Percentiles rank a stretch among this genome's conserved stretches.
Evolutionary conservation across 2,329 filamentous ascomycete species (phyloP).

Genomic region (Colletotrichum zoysiae): DNA sequence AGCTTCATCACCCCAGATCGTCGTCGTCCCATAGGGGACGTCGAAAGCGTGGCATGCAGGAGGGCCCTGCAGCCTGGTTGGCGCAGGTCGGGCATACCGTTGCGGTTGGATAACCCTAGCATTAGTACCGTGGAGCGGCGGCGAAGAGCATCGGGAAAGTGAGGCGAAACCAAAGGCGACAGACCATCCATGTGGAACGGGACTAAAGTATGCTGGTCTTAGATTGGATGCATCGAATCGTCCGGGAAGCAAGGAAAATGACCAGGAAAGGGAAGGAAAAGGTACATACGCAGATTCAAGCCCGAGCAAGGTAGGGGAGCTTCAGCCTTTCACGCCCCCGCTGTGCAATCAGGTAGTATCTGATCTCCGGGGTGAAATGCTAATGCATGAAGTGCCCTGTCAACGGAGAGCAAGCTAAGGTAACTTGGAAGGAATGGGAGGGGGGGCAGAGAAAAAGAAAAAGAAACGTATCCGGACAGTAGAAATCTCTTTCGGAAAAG

Average conservation of each 20-base stretch:
- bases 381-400: conserved; percentile 4
- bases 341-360: not conserved
- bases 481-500: not conserved
- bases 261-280: not conserved
- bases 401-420: not conserved
- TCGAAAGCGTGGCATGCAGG: not conserved
- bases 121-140: not conserved
- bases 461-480: not conserved
- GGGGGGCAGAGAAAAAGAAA: not conserved
- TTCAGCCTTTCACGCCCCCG: not conserved
- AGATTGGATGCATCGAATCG: not conserved
- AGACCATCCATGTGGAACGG: not conserved
- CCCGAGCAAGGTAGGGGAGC: conserved; percentile 10
- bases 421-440: not conserved
- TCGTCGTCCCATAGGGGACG: not conserved
- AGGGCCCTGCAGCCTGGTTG: conserved; percentile 1
- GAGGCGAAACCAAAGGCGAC: not conserved
- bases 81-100: not conserved
- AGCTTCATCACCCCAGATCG: not conserved
- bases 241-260: conserved; percentile 1
- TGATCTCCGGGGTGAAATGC: conserved; percentile 8
- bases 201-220: not conserved
- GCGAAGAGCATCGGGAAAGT: conserved; percentile 1
- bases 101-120: not conserved
- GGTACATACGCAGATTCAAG: not conserved